Evolutionary conservation across 495 filamentous ascomycete genomes (phyloP), one percentile per base, ranked within the genome.

Genomic region (Neurospora hispaniola): DNA sequence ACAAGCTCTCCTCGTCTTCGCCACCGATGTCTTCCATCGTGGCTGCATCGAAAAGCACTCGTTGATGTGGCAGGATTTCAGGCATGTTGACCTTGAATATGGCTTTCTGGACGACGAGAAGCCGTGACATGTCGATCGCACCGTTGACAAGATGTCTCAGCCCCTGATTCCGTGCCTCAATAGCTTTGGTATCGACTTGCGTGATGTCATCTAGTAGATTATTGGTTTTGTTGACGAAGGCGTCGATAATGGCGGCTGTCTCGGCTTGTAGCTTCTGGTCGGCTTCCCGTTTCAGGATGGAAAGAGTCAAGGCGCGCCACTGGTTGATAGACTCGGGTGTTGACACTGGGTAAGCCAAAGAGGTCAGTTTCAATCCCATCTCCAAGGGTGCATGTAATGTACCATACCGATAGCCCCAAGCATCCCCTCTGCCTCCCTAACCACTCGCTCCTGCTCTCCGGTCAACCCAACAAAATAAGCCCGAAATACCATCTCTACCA

Each of bases 1-100:
- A 74, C 42, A 83, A 78, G 40, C 75, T 77, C 7, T 85, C 84
- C 72, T 88, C 87, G 69, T 87, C 85, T 73, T 88, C 87, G 35
- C 85, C 87, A 42, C 86, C 84, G 59, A 88, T 84, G 76, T 88
- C 86, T 71, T 88, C 86, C 87, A 89, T 89, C 4, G 75, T 85
- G 70, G 82, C 80, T 12, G 75, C 31, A 74, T 88, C 85, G 69
- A 87, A 88, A 72, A 85, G 76, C 27, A 78, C 82, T 41, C 75
- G 79, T 71, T 88, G 85, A 75, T 86, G 81, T 3, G 81, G 82
- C 59, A 83, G 75, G 39, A 87, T 81, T 71, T 80, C 80, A 62
- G 84, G 85, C 85, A 88, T 87, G 43, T 77, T 76, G 54, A 88
- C 77, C 27, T 75, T 82, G 77, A 89, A 86, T 16, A 83, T 76